Conservation (phyloP, 768 basidiomycete genomes). For the Mycena epipterygia region DNA sequence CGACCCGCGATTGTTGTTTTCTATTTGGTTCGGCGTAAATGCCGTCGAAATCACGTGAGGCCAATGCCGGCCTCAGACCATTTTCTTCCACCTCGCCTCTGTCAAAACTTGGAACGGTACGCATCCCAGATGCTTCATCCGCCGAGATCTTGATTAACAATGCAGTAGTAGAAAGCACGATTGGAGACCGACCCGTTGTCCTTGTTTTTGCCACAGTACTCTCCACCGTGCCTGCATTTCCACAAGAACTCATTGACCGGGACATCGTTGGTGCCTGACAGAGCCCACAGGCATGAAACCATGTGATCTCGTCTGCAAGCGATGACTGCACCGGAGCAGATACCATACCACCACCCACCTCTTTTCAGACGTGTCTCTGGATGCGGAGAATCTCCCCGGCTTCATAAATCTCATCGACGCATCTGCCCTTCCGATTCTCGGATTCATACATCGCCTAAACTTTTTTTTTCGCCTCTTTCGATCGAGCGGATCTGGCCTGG, state of each 20-base stretch:
- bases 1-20: no score
- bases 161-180: no score
- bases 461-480: neutral
- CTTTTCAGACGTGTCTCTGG: neutral
- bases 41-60: no score
- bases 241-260: neutral
- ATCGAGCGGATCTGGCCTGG: neutral
- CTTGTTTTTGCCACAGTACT: no score
- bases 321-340: slow-evolving; percentile 5
- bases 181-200: no score
- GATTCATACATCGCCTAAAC: neutral
- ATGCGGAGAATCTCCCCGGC: neutral
- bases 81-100: no score
- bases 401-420: slow-evolving; percentile 6
- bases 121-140: no score
- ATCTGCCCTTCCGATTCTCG: neutral
- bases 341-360: no score
- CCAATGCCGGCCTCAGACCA: no score
- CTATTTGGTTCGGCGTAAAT: no score
- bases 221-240: neutral
- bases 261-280: neutral
- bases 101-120: no score
- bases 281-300: neutral
- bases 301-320: slow-evolving; percentile 9
- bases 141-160: no score